Percentiles rank a stretch among this genome's conserved stretches.
Conservation (phyloP, 116 monocot genomes). For the Phalaenopsis hybrid region DNA sequence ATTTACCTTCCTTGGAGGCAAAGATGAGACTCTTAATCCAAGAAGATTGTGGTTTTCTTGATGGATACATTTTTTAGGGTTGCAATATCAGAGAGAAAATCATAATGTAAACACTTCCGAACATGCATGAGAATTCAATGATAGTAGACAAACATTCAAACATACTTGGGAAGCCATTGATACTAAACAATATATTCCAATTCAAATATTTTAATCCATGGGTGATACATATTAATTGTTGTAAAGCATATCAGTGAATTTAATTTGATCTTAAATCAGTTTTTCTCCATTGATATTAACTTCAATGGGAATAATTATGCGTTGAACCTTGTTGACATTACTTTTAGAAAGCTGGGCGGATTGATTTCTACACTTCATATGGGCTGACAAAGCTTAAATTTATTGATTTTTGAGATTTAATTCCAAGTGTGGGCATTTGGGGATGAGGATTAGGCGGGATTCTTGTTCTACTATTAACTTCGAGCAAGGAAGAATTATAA, state of each 20-base stretch:
- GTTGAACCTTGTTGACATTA: background rate
- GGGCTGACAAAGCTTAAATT: background rate
- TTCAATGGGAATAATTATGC: background rate
- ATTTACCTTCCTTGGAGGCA: background rate
- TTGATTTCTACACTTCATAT: too few relatives aligned
- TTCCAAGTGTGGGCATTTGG: background rate
- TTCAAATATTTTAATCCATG: background rate
- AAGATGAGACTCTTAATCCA: background rate
- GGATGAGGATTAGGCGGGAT: background rate
- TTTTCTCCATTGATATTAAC: background rate
- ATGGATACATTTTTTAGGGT: background rate
- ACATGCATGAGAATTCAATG: too few relatives aligned
- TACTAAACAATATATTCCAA: background rate
- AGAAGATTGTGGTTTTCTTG: background rate
- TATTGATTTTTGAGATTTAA: background rate
- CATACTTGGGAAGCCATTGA: background rate
- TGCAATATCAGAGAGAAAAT: background rate
- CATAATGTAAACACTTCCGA: too few relatives aligned
- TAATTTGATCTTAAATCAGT: background rate
- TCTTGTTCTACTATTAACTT: too few relatives aligned
- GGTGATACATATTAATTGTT: background rate
- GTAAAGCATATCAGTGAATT: background rate
- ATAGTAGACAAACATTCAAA: background rate
- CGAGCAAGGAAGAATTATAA: background rate
- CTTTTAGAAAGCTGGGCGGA: background rate